Conservation (phyloP, 2,329 filamentous ascomycete species). For the Trichophyton equinum region DNA sequence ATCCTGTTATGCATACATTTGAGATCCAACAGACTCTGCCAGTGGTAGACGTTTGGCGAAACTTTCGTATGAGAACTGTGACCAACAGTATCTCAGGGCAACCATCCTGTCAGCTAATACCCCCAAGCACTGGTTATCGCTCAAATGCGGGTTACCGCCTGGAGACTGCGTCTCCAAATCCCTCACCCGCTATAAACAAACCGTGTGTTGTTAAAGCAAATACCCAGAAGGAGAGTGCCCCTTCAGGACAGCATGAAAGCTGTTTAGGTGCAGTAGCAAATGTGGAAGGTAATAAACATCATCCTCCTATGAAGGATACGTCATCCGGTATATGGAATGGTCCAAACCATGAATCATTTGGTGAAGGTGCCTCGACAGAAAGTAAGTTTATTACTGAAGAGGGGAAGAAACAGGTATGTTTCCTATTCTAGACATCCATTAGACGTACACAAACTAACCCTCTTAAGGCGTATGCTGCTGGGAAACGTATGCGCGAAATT, state of each 20-base stretch:
- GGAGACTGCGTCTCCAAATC: background rate
- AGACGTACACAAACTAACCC: background rate
- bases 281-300: background rate
- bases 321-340: background rate
- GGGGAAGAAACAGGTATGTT: constrained; percentile 17
- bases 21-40: constrained; percentile 33
- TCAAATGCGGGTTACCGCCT: background rate
- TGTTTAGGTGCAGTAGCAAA: background rate
- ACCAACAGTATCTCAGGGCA: background rate
- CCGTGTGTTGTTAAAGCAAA: too few relatives aligned
- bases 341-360: background rate
- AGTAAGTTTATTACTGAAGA: constrained; percentile 14
- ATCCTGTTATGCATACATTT: constrained; percentile 32
- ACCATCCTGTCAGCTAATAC: background rate
- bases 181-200: background rate
- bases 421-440: background rate
- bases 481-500: background rate
- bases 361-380: background rate
- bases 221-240: background rate
- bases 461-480: background rate
- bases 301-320: background rate
- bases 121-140: background rate
- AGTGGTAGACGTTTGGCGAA: constrained; percentile 29
- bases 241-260: background rate
- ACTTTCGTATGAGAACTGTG: constrained; percentile 17